Percentiles rank a stretch among this genome's conserved stretches.
These are phyloP conservation scores for Atractiella rhizophila DNA, from an alignment of 768 basidiomycete genomes.

Conservation along the genomic window DNA sequence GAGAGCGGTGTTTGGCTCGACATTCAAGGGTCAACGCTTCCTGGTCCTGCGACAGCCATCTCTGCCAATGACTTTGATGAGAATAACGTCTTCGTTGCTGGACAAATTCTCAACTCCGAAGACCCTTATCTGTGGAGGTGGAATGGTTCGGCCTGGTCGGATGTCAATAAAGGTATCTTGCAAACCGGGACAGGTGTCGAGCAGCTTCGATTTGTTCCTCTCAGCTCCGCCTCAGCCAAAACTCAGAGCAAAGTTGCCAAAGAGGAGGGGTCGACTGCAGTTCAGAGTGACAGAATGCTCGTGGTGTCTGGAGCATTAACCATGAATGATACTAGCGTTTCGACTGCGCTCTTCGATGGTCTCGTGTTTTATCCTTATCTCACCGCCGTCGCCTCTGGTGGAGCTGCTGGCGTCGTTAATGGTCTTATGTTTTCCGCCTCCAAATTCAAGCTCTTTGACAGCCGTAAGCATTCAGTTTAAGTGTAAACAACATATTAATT, in stretches of 20 bases:
- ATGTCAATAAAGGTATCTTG: conserved; percentile 29
- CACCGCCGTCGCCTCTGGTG: conserved; percentile 37
- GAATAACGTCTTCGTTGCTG: conserved; percentile 72
- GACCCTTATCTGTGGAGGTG: conserved; percentile 55
- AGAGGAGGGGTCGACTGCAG: no score
- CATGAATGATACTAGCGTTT: conserved; percentile 51
- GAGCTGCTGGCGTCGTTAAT: conserved; percentile 42
- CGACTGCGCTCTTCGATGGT: conserved; percentile 71
- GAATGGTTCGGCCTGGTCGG: conserved; percentile 54
- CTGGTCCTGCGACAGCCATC: conserved; percentile 72
- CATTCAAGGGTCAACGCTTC: conserved; percentile 32
- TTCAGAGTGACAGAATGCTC: conserved; percentile 66
- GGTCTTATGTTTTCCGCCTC: conserved; percentile 61
- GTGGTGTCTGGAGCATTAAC: conserved; percentile 58
- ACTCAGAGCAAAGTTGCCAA: conserved; percentile 44
- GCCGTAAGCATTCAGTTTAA: conserved; percentile 5
- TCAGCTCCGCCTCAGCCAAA: conserved; percentile 44
- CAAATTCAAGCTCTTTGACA: conserved; percentile 43
- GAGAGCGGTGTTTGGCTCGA: conserved; percentile 51
- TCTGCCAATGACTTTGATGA: conserved; percentile 55
- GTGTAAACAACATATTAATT: no score
- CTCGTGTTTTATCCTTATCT: conserved; percentile 57
- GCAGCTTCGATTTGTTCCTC: conserved; percentile 71
- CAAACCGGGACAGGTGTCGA: conserved; percentile 33
- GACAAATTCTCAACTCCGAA: conserved; percentile 38